Evolutionary conservation across 495 filamentous ascomycete genomes (phyloP).

Genomic region (Hapsidospora chrysogenum): DNA sequence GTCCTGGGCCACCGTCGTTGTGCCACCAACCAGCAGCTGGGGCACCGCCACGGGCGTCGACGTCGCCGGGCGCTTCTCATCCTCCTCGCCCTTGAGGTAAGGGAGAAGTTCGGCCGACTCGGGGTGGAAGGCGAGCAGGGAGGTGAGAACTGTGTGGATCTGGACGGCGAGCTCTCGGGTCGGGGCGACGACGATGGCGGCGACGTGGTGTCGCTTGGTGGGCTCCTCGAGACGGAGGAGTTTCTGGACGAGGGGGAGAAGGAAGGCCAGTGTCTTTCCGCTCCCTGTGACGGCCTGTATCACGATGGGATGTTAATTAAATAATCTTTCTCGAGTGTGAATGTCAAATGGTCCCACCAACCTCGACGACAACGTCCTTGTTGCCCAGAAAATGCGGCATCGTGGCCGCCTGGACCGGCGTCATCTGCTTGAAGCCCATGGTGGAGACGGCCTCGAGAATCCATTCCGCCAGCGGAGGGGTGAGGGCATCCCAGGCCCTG

Average conservation of each 20-base stretch:
- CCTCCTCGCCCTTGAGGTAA: constrained; percentile 24
- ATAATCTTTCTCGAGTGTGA: too few relatives aligned
- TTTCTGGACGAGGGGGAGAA: constrained; percentile 79
- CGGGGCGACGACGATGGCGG: constrained; percentile 79
- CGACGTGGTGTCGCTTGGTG: constrained; percentile 74
- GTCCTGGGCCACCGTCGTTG: constrained; percentile 69
- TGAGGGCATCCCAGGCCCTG: constrained; percentile 65
- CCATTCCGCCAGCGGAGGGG: constrained; percentile 75
- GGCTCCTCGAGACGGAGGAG: constrained; percentile 55
- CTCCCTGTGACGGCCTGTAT: constrained; percentile 73
- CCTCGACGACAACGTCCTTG: constrained; percentile 92
- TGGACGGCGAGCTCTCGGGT: constrained; percentile 87
- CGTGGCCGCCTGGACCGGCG: constrained; percentile 85
- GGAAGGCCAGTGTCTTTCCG: constrained; percentile 83
- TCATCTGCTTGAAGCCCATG: constrained; percentile 79
- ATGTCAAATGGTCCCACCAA: constrained; percentile 9
- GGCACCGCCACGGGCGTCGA: constrained; percentile 47
- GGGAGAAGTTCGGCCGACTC: constrained; percentile 49
- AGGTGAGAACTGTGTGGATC: constrained; percentile 68
- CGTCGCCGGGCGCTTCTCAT: constrained; percentile 35
- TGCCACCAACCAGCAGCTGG: constrained; percentile 76
- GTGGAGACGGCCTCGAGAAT: constrained; percentile 65
- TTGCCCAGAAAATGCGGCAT: constrained; percentile 84
- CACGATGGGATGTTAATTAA: too few relatives aligned
- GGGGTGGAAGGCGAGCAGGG: constrained; percentile 65